Conservation (phyloP, 768 basidiomycete genomes). For the Terana coerulea region DNA sequence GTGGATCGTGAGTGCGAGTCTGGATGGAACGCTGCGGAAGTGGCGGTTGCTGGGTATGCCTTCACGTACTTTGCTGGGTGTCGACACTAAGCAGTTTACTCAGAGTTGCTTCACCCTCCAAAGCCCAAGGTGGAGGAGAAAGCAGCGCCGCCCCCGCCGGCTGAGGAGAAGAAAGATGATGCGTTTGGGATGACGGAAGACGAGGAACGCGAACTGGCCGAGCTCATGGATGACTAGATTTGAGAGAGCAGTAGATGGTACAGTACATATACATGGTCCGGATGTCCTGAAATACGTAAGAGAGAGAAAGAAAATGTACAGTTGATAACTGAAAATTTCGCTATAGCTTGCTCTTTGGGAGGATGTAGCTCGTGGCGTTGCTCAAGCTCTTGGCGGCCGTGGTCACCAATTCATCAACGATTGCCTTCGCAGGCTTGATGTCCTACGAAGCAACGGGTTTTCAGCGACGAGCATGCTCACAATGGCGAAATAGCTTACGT, state of each 20-base stretch:
- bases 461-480: not conserved
- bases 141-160: conserved; percentile 23
- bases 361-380: conserved; percentile 38
- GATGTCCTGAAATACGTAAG: not conserved
- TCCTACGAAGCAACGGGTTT: conserved; percentile 39
- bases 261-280: not conserved
- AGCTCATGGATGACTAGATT: conserved; percentile 50
- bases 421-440: conserved; percentile 80
- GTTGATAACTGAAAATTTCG: not conserved
- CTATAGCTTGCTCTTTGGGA: conserved; percentile 50
- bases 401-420: conserved; percentile 79
- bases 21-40: conserved; percentile 84
- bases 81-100: not conserved
- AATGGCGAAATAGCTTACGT: conserved; percentile 36
- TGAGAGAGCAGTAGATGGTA: not conserved
- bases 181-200: conserved; percentile 66
- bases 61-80: not conserved
- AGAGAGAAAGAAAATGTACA: not conserved
- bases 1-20: conserved; percentile 79
- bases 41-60: conserved; percentile 70
- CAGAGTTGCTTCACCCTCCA: conserved; percentile 10
- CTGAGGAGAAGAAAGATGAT: conserved; percentile 27
- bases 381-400: conserved; percentile 61
- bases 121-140: conserved; percentile 10
- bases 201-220: conserved; percentile 86